Base-by-base conservation (phyloP, 495 filamentous ascomycete species). In the Xylaria scruposa region DNA sequence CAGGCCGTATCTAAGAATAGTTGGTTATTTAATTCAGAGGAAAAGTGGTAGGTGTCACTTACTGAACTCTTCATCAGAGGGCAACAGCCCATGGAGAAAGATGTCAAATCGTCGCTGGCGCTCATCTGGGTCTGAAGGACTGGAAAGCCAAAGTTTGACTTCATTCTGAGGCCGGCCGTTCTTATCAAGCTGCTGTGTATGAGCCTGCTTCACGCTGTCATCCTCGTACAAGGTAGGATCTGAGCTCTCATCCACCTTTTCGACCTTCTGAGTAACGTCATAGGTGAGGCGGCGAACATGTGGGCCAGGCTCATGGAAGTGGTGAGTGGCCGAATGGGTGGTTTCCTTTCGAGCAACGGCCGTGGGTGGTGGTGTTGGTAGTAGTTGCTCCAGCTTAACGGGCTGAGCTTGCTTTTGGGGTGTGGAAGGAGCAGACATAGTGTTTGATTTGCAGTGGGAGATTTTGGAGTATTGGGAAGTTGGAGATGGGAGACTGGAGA, bases 41-140 rank as follows among this genome's bases (percentile, higher is more conserved):
- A 10, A 24, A 69, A 38, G 36, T 13, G 26, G 19, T n/a, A 24
- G 17, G 26, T 1, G 5, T 19, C 21, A 63, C 68, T 70, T 70
- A 70, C 68, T 51, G 15, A 62, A 70, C 31, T 26, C 6, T 13
- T 70, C 46, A 31, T 70, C 54, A 1, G 56, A 70, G 2, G 58
- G 56, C 17, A 8, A 70, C 0, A 46, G 17, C 0, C 29, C 8
- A 24, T 53, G 56, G 0, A 70, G 44, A n/a, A 70, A 3, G n/a
- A 31, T 42, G 13, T 42, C 1, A 8, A 70, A 70, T 17, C 67
- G 68, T 24, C 42, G 24, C 9, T 31, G 56, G 0, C 21, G 44
- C 33, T 62, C 58, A 8, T 70, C 31, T 9, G n/a, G 9, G 6
- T 8, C 44, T 42, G 6, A 4, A 3, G 68, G 24, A 31, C 44